These are phyloP conservation scores for Sclerotinia trifoliorum DNA, from an alignment of 2,329 filamentous ascomycete species.

Conservation along the genomic window DNA sequence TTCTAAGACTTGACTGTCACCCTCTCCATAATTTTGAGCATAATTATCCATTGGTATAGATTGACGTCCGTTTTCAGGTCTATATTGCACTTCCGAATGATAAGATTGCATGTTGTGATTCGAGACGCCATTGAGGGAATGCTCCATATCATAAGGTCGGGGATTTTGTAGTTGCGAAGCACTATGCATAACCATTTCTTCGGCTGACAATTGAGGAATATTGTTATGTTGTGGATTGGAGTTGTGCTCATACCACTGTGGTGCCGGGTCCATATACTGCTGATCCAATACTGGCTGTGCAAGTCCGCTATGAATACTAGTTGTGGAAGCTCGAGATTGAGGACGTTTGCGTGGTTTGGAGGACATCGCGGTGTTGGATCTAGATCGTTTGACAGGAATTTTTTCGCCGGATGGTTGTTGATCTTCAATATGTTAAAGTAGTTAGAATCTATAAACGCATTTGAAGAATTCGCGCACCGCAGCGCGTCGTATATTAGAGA, in stretches of 20 bases:
- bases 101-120: constrained; percentile 45
- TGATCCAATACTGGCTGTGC: constrained; percentile 38
- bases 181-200: constrained; percentile 60
- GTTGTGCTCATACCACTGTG: constrained; percentile 40
- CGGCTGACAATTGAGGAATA: constrained; percentile 49
- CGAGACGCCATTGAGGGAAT: constrained; percentile 50
- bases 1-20: constrained; percentile 59
- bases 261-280: constrained; percentile 33
- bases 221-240: constrained; percentile 35
- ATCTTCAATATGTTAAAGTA: constrained; percentile 30
- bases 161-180: constrained; percentile 55
- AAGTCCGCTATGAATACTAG: constrained; percentile 45
- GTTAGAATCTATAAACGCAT: constrained; percentile 27
- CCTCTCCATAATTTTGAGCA: constrained; percentile 55
- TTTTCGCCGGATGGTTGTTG: constrained; percentile 35
- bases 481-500: constrained; percentile 15
- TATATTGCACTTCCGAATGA: constrained; percentile 45
- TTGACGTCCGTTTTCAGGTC: constrained; percentile 45
- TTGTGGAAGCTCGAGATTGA: constrained; percentile 49
- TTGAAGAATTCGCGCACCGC: constrained; percentile 8
- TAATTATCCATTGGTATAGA: constrained; percentile 56
- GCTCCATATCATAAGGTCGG: constrained; percentile 51
- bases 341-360: constrained; percentile 45
- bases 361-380: constrained; percentile 47
- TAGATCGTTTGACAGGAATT: constrained; percentile 45